Conservation (phyloP, 2,329 filamentous ascomycete species). For the Xylariaceae sp. region DNA sequence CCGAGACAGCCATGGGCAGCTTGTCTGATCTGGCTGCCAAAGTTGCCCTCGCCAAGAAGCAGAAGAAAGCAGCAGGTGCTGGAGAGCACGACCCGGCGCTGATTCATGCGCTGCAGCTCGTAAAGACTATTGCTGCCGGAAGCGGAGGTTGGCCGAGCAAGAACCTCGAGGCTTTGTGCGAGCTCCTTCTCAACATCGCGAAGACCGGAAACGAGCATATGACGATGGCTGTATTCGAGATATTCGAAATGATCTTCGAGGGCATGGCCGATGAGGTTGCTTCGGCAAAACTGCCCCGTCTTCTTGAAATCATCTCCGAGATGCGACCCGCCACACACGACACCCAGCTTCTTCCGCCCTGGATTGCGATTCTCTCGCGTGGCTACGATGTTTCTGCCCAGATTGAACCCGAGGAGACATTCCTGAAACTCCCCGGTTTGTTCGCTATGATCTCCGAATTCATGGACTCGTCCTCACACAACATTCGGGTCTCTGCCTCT, state of each 20-base stretch:
- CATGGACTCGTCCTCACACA: constrained; percentile 80
- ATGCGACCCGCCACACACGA: constrained; percentile 88
- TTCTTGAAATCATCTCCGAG: constrained; percentile 88
- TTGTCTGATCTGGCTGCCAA: constrained; percentile 67
- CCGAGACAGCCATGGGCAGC: constrained; percentile 79
- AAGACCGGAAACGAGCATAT: constrained; percentile 90
- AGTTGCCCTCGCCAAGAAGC: constrained; percentile 59
- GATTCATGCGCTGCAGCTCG: constrained; percentile 86
- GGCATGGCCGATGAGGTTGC: constrained; percentile 83
- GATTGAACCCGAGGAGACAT: constrained; percentile 83
- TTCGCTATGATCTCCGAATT: constrained; percentile 77
- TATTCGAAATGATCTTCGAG: constrained; percentile 95
- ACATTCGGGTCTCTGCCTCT: constrained; percentile 89
- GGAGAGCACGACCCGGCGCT: constrained; percentile 71
- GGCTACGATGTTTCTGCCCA: constrained; percentile 93
- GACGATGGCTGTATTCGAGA: constrained; percentile 93
- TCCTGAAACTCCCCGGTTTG: constrained; percentile 79
- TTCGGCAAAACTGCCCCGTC: constrained; percentile 79
- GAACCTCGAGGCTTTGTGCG: constrained; percentile 89
- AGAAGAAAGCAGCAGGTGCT: constrained; percentile 52
- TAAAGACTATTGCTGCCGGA: constrained; percentile 81
- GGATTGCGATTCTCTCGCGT: constrained; percentile 91
- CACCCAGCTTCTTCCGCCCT: constrained; percentile 87
- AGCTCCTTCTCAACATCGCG: constrained; percentile 82
- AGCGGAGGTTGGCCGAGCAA: constrained; percentile 94